Evolutionary conservation across 495 filamentous ascomycete genomes (phyloP).

Genomic region (Xylaria intraflava): DNA sequence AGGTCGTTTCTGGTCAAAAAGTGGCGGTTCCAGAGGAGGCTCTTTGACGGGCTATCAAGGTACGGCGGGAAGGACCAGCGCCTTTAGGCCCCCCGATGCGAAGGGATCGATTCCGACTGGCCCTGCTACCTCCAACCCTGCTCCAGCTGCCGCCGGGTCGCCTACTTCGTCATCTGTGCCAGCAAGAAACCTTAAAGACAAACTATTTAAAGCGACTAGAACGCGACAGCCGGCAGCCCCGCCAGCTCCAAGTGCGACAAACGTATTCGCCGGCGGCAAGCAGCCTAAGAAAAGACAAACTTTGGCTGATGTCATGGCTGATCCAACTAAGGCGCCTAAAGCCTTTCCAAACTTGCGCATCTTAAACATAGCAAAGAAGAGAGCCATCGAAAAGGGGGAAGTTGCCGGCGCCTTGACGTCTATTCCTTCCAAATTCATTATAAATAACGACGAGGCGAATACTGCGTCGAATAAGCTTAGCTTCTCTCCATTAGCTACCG

Average conservation of each 20-base stretch:
- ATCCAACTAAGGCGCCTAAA: constrained; percentile 28
- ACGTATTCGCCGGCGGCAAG: constrained; percentile 22
- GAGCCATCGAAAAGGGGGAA: constrained; percentile 19
- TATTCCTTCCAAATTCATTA: constrained; percentile 20
- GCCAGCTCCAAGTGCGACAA: constrained; percentile 1
- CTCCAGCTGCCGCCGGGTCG: constrained; percentile 4
- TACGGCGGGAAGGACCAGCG: constrained; percentile 20
- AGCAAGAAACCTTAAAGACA: constrained; percentile 16
- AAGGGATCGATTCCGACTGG: background rate
- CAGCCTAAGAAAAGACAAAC: constrained; percentile 17
- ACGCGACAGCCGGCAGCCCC: constrained; percentile 10
- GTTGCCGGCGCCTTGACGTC: constrained; percentile 15
- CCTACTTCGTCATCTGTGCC: background rate
- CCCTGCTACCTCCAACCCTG: background rate
- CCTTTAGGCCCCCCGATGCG: constrained; percentile 1
- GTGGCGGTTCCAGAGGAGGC: constrained; percentile 6
- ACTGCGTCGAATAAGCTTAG: background rate
- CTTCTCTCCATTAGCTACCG: background rate
- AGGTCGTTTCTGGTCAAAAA: background rate
- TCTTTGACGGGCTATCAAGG: constrained; percentile 26
- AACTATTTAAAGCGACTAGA: constrained; percentile 19
- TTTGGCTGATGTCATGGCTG: constrained; percentile 26
- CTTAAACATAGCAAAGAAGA: constrained; percentile 24
- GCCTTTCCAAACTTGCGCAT: constrained; percentile 21
- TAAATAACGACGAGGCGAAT: constrained; percentile 9